These are phyloP conservation scores for Solanum ahanhuiri DNA, from an alignment of 257 asterid genomes.

Conservation along the genomic window DNA sequence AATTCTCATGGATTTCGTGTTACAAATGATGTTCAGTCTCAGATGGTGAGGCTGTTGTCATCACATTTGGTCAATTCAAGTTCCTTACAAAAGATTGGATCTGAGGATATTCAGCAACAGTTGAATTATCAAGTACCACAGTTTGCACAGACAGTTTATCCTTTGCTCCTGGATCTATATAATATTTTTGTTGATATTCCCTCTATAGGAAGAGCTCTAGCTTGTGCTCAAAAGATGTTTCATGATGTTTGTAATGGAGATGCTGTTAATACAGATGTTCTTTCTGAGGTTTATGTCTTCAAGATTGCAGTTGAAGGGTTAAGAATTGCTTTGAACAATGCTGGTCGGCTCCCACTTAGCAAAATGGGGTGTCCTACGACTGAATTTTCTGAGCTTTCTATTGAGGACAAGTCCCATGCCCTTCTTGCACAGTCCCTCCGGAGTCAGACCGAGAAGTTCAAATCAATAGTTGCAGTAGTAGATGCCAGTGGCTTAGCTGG, in stretches of 20 bases:
- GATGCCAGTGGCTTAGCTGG: conserved; percentile 78
- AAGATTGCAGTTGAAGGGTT: conserved; percentile 80
- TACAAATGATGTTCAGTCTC: conserved; percentile 40
- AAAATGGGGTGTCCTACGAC: conserved; percentile 8
- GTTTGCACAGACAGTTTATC: conserved; percentile 63
- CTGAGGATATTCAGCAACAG: conserved; percentile 22
- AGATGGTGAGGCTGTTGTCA: conserved; percentile 45
- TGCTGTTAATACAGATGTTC: conserved; percentile 35
- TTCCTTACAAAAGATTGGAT: conserved; percentile 13
- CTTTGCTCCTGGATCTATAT: conserved; percentile 68
- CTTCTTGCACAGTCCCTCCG: conserved; percentile 73
- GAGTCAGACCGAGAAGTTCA: conserved; percentile 56
- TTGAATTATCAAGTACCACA: conserved; percentile 64
- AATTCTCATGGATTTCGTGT: conserved; percentile 22
- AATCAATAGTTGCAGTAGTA: conserved; percentile 69
- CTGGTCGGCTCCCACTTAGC: conserved; percentile 42
- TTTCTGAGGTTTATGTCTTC: conserved; percentile 67
- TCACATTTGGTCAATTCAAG: conserved; percentile 25
- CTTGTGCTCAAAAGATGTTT: conserved; percentile 77
- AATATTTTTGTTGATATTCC: conserved; percentile 57
- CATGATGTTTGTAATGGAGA: conserved; percentile 61
- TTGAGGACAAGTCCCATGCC: conserved; percentile 69
- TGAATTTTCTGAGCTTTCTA: conserved; percentile 51
- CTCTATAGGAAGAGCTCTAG: conserved; percentile 55
- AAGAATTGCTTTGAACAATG: conserved; percentile 72